Evolutionary conservation across 2,329 filamentous ascomycete species (phyloP), one percentile per base, ranked within the genome.

Genomic region (Arachnomyces sp.): DNA sequence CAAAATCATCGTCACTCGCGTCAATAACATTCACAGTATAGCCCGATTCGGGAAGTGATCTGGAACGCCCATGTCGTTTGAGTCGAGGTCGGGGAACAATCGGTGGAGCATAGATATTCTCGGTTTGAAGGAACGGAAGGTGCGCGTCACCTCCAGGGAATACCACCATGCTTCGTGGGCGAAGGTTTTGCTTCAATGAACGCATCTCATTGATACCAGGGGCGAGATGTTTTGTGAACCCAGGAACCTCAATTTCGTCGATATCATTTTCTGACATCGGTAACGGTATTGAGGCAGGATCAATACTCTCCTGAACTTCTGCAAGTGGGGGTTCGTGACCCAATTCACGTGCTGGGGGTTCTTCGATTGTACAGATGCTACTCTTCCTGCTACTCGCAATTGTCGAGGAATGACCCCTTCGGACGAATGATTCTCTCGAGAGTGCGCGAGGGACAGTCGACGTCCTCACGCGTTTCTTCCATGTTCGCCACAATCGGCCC

Each of bases 401-500:
- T 6, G 39, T 39, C 25, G 38, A 45, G 31, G 46, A 46, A 32
- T 50, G 55, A 16, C 49, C 50, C 41, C 59, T 54, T 39, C 57
- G 58, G 13, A 54, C 47, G 31, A 65, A 56, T 2, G 64, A 68
- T 43, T 67, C 63, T 43, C 58, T 55, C 15, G 58, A 64, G 38
- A 70, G 52, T 18, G 67, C 63, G 11, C 64, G 61, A 9, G 63
- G 60, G 31, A 67, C 55, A 38, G 46, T 55, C 12, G 56, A 56
- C 3, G 51, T 44, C 33, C 58, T 55, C 40, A 59, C 53, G 38
- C 83, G 78, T 67, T 94, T 94, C 65, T 92, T 87, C 92, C 92
- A 98, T 17, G 85, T 84, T 52, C 92, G 79, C 92, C 92, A 98
- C 32, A 96, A 70, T 36, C 89, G 75, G 14, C 92, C 92, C 1